A percentile compares a stretch with the other conserved stretches of the same genome.
These are phyloP conservation scores for Ascochyta rabiei DNA, from an alignment of 2,329 filamentous ascomycete genomes.

Conservation along the genomic window DNA sequence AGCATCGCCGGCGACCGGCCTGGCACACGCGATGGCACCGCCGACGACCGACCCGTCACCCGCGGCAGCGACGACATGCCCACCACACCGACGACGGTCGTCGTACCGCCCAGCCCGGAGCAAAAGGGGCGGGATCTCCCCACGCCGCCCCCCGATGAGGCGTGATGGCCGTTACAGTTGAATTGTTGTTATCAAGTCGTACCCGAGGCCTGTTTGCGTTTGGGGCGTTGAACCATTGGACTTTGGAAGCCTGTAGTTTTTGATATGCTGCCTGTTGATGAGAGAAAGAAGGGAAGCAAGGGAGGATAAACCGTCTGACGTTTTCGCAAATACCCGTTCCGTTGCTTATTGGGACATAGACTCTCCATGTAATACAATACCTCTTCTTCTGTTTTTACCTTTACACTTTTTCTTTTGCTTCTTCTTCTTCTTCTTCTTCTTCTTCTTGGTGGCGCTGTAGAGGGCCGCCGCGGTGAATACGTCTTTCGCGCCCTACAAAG, in stretches of 20 bases:
- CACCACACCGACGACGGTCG: constrained; percentile 43
- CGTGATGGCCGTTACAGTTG: neutral
- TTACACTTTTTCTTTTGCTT: neutral
- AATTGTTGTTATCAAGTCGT: neutral
- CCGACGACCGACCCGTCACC: constrained; percentile 14
- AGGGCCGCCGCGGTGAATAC: too few species aligned
- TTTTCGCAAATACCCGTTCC: constrained; percentile 17
- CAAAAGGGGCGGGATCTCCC: constrained; percentile 34
- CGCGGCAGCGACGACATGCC: constrained; percentile 20
- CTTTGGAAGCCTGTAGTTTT: too few species aligned
- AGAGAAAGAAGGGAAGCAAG: neutral
- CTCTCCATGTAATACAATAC: too few species aligned
- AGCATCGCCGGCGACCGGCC: constrained; percentile 11
- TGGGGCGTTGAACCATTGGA: too few species aligned
- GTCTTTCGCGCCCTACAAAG: too few species aligned
- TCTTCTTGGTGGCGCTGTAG: too few species aligned
- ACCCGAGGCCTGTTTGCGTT: too few species aligned
- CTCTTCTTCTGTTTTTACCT: constrained; percentile 8
- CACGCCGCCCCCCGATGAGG: constrained; percentile 39
- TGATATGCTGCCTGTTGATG: too few species aligned
- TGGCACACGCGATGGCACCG: constrained; percentile 14
- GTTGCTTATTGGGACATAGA: constrained; percentile 14
- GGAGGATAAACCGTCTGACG: neutral
- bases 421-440: too few species aligned
- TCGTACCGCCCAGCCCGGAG: constrained; percentile 48